These are phyloP conservation scores for Colletotrichum trifolii DNA, from an alignment of 2,329 filamentous ascomycete species.

Conservation along the genomic window DNA sequence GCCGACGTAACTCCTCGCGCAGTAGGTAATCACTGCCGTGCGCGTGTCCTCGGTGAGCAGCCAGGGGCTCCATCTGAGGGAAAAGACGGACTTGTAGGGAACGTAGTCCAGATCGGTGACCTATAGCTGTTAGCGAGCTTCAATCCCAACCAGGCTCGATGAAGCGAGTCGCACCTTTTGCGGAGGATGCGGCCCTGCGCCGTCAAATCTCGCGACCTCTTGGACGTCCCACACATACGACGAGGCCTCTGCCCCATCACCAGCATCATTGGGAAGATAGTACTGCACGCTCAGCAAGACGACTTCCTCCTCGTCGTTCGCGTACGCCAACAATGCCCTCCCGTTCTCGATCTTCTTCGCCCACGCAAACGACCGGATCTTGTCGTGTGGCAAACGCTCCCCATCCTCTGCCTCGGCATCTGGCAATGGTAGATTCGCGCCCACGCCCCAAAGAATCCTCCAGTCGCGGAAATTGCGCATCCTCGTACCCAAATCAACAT, in stretches of 20 bases:
- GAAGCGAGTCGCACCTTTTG: no score
- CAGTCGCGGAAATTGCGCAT: constrained; percentile 59
- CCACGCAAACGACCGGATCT: constrained; percentile 65
- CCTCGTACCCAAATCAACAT: constrained; percentile 44
- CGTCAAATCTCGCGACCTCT: constrained; percentile 62
- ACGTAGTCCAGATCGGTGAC: constrained; percentile 59
- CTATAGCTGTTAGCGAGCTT: constrained; percentile 4
- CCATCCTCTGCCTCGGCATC: constrained; percentile 47
- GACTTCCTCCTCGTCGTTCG: constrained; percentile 61
- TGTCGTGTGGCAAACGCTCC: constrained; percentile 39
- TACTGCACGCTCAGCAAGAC: constrained; percentile 62
- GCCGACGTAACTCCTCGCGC: constrained; percentile 63
- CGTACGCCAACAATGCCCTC: constrained; percentile 61
- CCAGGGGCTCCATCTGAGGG: constrained; percentile 68
- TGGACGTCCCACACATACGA: constrained; percentile 60
- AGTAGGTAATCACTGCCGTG: constrained; percentile 61
- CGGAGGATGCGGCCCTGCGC: constrained; percentile 55
- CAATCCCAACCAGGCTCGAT: no score
- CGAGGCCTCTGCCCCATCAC: constrained; percentile 62
- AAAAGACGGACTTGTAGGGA: constrained; percentile 60
- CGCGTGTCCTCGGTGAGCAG: constrained; percentile 46
- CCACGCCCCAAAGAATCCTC: constrained; percentile 67
- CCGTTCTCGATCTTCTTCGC: constrained; percentile 54
- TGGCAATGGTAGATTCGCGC: constrained; percentile 62
- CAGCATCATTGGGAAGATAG: constrained; percentile 48